Conservation (phyloP, 192 early-diverging fungal genomes). For the Jimgerdemannia flammicorona region DNA sequence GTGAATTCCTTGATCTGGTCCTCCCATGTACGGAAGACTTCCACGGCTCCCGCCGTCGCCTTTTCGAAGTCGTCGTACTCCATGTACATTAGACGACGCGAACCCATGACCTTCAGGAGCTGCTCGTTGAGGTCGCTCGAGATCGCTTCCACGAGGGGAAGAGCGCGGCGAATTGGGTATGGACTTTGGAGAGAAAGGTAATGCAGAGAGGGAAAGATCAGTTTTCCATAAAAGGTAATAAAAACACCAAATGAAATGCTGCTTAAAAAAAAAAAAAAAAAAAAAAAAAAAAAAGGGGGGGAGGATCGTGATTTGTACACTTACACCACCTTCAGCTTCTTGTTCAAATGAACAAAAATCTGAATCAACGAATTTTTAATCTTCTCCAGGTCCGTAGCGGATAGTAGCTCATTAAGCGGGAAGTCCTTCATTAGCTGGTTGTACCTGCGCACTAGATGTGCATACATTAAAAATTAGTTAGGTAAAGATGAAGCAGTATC, state of each 20-base stretch:
- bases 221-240: no score
- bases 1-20: slow-evolving; percentile 94
- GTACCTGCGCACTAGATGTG: slow-evolving; percentile 72
- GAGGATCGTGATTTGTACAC: slow-evolving; percentile 3
- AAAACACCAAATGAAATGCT: no score
- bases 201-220: no score
- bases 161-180: slow-evolving; percentile 87
- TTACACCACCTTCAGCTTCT: slow-evolving; percentile 92
- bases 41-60: slow-evolving; percentile 76
- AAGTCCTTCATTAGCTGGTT: slow-evolving; percentile 99
- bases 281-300: background rate
- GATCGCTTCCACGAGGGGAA: slow-evolving; percentile 93
- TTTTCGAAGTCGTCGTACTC: slow-evolving; percentile 90
- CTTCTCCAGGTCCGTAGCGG: slow-evolving; percentile 89
- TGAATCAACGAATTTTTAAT: slow-evolving; percentile 68
- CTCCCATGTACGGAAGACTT: slow-evolving; percentile 93
- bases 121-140: slow-evolving; percentile 94
- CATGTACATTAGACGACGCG: slow-evolving; percentile 91
- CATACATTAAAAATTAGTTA: background rate
- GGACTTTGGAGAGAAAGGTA: slow-evolving; percentile 38
- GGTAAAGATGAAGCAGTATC: background rate
- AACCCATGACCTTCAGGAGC: slow-evolving; percentile 81
- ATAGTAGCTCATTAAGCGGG: slow-evolving; percentile 93
- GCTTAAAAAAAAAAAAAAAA: background rate
- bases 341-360: slow-evolving; percentile 96